These are phyloP conservation scores for Corrigiola litoralis DNA, from an alignment of 179 eudicot species.

Conservation along the genomic window DNA sequence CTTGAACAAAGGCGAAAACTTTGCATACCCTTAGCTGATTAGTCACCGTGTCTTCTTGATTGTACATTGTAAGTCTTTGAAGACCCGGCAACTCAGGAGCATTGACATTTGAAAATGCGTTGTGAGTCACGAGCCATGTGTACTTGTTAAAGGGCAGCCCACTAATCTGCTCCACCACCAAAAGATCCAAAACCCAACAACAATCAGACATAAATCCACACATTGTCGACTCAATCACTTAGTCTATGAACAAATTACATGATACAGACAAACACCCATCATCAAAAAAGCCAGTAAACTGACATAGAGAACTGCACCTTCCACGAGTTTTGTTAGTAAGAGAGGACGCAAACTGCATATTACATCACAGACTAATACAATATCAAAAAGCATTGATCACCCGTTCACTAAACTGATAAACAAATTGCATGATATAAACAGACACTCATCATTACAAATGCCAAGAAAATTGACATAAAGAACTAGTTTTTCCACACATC, in stretches of 20 bases:
- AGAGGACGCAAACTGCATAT: too few species aligned
- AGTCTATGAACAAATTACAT: neutral
- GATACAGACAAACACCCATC: conserved; percentile 5
- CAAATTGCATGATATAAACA: too few species aligned
- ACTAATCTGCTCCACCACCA: conserved; percentile 48
- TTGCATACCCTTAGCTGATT: conserved; percentile 75
- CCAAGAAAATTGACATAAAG: too few species aligned
- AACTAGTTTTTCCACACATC: too few species aligned
- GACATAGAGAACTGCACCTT: neutral
- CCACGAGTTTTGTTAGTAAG: too few species aligned
- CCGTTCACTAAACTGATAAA: too few species aligned
- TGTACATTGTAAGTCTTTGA: conserved; percentile 88
- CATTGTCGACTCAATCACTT: neutral
- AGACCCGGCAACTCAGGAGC: conserved; percentile 71
- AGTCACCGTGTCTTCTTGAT: conserved; percentile 92
- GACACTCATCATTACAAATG: too few species aligned
- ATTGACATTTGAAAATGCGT: conserved; percentile 92
- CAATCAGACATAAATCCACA: neutral
- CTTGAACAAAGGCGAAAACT: neutral
- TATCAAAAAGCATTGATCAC: too few species aligned
- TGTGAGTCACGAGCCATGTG: conserved; percentile 91
- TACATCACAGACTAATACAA: too few species aligned
- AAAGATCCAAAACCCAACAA: conserved; percentile 8
- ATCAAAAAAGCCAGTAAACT: neutral
- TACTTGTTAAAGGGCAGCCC: conserved; percentile 96